Evolutionary conservation across 345 rosid species (phyloP), one percentile per base, ranked within the genome.

Genomic region (Acer negundo): DNA sequence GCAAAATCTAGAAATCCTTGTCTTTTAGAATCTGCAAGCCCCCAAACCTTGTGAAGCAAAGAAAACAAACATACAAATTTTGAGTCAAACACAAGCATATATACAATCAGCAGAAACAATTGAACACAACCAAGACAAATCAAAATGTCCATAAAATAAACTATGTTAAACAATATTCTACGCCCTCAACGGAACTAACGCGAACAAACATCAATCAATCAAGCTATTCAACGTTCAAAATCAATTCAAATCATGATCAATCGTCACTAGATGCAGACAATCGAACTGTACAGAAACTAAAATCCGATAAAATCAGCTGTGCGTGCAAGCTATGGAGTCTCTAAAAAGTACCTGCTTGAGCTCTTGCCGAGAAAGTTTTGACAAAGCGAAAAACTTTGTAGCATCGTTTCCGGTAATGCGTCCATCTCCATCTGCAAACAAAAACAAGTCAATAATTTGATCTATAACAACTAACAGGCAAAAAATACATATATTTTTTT

Each of bases 301-400:
- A 49, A 53, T 53, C 13, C 51, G 22, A 77, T 38, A 6, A 6
- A 58, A 55, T 72, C 67, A 40, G 23, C 22, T 24, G 0, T 4
- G 26, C 42, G 0, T 4, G 26, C 24, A 56, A n/a, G 17, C 3
- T 38, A 70, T 59, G 20, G 38, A 46, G 55, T n/a, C 11, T 1
- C 47, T 55, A 69, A 40, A 62, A 46, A 6, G 20, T 53, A 90
- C 97, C 96, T 93, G 95, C 84, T 95, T 95, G 77, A 95, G 99
- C 84, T 95, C 91, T 62, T 83, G 93, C 15, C 99, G 97, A 76
- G 96, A 87, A 74, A 95, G 93, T 67, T 92, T 93, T 31, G 98
- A 90, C 90, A 90, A 78, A 17, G 92, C 74, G 76, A 95, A 93
- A 89, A 95, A 93, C 83, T 86, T 87, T 0, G 91, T 92, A 26